phyloP scores from a whole-genome alignment of 192 early-diverging fungal genomes.

The Podila verticillata region DNA sequence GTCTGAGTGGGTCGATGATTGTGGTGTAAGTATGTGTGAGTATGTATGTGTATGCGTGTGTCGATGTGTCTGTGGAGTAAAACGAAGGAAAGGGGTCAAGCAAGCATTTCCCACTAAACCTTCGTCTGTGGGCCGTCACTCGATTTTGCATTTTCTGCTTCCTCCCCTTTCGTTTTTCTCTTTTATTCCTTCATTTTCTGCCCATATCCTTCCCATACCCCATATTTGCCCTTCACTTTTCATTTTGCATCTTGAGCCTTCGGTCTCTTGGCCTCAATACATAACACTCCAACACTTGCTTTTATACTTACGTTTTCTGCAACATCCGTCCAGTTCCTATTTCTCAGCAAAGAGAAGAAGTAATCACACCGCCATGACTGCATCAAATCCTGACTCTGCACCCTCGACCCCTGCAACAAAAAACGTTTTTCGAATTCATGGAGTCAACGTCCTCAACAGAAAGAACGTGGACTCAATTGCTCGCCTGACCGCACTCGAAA shows the following conservation, averaged over 20 bases:
- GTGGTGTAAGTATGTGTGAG: too few species aligned
- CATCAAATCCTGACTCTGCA: constrained; percentile 1
- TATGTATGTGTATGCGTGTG: too few species aligned
- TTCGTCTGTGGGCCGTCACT: too few species aligned
- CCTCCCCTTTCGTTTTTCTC: background rate
- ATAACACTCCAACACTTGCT: too few species aligned
- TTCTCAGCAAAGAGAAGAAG: too few species aligned
- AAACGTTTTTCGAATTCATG: constrained; percentile 44
- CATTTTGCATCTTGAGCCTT: background rate
- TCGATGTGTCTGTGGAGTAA: too few species aligned
- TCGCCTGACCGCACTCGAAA: constrained; percentile 42
- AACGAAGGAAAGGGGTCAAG: too few species aligned
- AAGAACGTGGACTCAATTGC: constrained; percentile 50
- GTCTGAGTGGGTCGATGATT: too few species aligned
- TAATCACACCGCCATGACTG: background rate
- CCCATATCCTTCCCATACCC: background rate
- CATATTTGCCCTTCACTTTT: background rate
- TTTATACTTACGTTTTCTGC: too few species aligned
- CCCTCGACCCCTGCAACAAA: constrained; percentile 13
- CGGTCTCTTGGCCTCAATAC: too few species aligned
- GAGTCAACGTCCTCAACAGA: constrained; percentile 45
- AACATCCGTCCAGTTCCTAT: too few species aligned
- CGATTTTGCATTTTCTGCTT: background rate
- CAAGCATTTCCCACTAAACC: background rate
- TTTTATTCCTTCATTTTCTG: background rate